Percentiles rank a stretch among this genome's conserved stretches.
phyloP scores from a whole-genome alignment of 164 flowering plant genomes.

The Taxillus chinensis region DNA sequence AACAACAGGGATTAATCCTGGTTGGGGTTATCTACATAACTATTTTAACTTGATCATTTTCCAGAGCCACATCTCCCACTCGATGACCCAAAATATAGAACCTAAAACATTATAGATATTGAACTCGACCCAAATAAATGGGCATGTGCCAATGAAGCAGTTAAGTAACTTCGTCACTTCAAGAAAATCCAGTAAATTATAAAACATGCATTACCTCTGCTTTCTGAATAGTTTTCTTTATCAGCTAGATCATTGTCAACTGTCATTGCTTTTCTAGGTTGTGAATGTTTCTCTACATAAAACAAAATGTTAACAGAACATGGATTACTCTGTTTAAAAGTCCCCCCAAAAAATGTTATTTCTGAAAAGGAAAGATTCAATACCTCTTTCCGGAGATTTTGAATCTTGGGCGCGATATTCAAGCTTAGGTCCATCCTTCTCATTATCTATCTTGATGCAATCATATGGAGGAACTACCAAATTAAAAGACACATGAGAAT shows the following conservation, averaged over 20 bases:
- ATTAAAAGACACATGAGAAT: neutral
- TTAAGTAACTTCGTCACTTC: neutral
- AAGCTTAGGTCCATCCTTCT: conserved; percentile 12
- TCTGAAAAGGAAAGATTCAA: neutral
- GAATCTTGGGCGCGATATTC: conserved; percentile 19
- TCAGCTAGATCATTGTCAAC: conserved; percentile 19
- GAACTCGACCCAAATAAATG: too few relatives aligned
- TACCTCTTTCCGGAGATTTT: conserved; percentile 29
- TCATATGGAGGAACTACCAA: conserved; percentile 19
- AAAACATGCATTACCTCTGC: conserved; percentile 47
- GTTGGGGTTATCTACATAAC: too few relatives aligned
- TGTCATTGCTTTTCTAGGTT: conserved; percentile 17
- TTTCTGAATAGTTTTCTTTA: conserved; percentile 39
- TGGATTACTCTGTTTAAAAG: neutral
- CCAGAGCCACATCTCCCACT: too few relatives aligned
- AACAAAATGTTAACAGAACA: conserved; percentile 4
- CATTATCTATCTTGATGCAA: conserved; percentile 17
- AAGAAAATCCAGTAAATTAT: neutral
- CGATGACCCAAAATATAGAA: too few relatives aligned
- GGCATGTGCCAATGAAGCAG: neutral
- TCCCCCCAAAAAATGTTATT: neutral
- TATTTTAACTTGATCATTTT: too few relatives aligned
- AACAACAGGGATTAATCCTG: too few relatives aligned
- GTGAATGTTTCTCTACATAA: conserved; percentile 17
- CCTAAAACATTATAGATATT: too few relatives aligned